Base-by-base conservation (phyloP, 345 rosid genomes). In the Arabidopsis thaliana region DNA sequence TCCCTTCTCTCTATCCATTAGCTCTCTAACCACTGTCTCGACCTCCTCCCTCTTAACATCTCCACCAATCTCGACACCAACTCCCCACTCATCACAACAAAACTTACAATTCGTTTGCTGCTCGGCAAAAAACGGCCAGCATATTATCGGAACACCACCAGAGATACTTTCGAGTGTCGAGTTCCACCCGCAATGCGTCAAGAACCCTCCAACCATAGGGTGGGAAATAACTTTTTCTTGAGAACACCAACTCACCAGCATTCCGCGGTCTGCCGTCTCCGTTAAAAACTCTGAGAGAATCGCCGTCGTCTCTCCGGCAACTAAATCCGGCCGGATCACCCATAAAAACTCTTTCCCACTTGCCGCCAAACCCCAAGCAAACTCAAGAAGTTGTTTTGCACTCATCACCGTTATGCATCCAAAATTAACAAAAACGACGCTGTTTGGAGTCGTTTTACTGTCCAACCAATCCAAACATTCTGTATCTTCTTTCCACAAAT, bases 41-140 rank as follows among this genome's bases (percentile, higher is more conserved):
- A 87, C 81, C 70, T 82, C 81, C 0, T 78, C 84, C 46, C 89
- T 82, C 64, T 73, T 88, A 42, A 87, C 91, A 52, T 85, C 50
- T 55, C 59, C 79, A 20, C 85, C 81, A 0, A 88, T 83, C 82
- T 85, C 91, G 74, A 81, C 69, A 24, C 93, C 93, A 1, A 85
- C 63, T n/a, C 81, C 88, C 93, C 88, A 87, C 25, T 88, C 80
- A 0, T 8, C 76, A 44, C 87, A 75, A 30, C 71, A 56, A 46
- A 48, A 88, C 76, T 85, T 42, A 51, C 89, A 87, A 63, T 88
- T 88, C 0, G 82, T 87, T 28, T 60, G 91, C n/a, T 88, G 93
- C 59, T 88, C 93, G 0, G 91, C 88, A 6, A 87, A 88, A 65
- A 85, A 87, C 2, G 93, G 88, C 89, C 91, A 88, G 38, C 88